Conservation (phyloP, 2,329 filamentous ascomycete genomes). For the Hymenoscyphus fructigenus region DNA sequence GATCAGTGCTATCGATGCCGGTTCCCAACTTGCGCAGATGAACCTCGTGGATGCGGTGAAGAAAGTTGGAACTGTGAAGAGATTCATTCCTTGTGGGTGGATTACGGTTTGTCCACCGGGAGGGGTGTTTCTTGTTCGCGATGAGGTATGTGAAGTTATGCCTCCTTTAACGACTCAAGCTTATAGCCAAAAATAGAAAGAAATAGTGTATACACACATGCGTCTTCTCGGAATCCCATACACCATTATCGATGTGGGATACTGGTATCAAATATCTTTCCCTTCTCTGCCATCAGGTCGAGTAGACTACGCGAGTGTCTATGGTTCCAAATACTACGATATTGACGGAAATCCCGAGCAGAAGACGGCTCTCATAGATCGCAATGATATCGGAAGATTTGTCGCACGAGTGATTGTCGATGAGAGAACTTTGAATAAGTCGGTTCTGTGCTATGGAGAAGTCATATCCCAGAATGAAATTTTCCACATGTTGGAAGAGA, state of each 20-base stretch:
- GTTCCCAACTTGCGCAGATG: conserved; percentile 43
- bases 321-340: too few species aligned
- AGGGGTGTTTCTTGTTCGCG: conserved; percentile 35
- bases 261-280: conserved; percentile 53
- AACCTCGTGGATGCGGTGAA: conserved; percentile 49
- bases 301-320: too few species aligned
- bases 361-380: conserved; percentile 46
- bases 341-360: conserved; percentile 42
- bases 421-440: conserved; percentile 52
- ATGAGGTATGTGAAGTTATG: too few species aligned
- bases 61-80: conserved; percentile 45
- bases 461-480: conserved; percentile 48
- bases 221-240: conserved; percentile 50
- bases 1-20: conserved; percentile 43
- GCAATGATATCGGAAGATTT: conserved; percentile 53
- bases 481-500: conserved; percentile 45
- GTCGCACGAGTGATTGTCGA: conserved; percentile 52
- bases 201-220: conserved; percentile 50
- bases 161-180: too few species aligned
- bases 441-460: conserved; percentile 49
- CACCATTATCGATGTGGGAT: conserved; percentile 58
- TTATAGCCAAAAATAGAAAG: conserved; percentile 42
- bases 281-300: conserved; percentile 45
- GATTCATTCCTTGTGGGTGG: conserved; percentile 53
- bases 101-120: conserved; percentile 21